These are phyloP conservation scores for Cladobotryum protrusum DNA, from an alignment of 2,329 filamentous ascomycete genomes.

Conservation along the genomic window DNA sequence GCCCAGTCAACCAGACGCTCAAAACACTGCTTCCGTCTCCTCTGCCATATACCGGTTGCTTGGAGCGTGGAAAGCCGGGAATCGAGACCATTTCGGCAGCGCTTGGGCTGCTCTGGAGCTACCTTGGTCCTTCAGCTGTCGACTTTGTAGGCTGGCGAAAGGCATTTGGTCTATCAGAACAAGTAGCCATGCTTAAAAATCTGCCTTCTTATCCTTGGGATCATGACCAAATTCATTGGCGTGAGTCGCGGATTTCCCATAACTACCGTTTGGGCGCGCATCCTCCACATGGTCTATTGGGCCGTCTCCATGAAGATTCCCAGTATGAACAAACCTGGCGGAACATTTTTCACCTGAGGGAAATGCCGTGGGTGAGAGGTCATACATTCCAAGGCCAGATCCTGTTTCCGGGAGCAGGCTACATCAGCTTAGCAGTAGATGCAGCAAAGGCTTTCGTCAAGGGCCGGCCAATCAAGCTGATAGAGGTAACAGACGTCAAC, in stretches of 20 bases:
- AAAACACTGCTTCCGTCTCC: not conserved
- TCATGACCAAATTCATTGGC: not conserved
- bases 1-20: not conserved
- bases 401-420: slow-evolving; percentile 35
- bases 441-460: slow-evolving; percentile 11
- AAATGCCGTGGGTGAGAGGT: slow-evolving; percentile 33
- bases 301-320: slow-evolving; percentile 14
- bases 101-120: not conserved
- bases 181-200: not conserved
- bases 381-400: slow-evolving; percentile 29
- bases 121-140: not conserved
- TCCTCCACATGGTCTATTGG: slow-evolving; percentile 31
- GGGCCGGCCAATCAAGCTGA: not conserved
- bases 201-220: slow-evolving; percentile 2
- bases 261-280: not conserved
- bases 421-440: slow-evolving; percentile 32
- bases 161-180: not conserved
- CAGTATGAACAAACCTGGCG: slow-evolving; percentile 18
- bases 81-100: not conserved
- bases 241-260: not conserved
- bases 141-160: not conserved
- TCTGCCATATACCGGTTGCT: not conserved
- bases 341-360: slow-evolving; percentile 18
- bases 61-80: not conserved
- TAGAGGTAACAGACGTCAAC: slow-evolving; percentile 4